Evolutionary conservation across 495 filamentous ascomycete species (phyloP), one percentile per base, ranked within the genome.

Genomic region (Cairneyella variabilis): DNA sequence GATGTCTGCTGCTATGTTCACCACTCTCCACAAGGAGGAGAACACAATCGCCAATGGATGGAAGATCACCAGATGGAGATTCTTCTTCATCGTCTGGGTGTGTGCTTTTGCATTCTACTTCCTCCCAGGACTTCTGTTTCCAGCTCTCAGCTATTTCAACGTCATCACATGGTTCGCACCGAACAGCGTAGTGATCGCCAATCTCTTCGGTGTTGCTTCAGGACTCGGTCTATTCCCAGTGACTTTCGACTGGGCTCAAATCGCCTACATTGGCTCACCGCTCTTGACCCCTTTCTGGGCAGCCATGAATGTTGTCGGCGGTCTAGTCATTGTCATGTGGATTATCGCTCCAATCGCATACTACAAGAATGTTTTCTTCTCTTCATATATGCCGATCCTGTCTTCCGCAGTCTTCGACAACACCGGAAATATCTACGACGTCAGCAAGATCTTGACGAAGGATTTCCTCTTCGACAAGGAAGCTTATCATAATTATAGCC

Each of bases 241-340:
- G 61, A 96, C 91, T 0, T 96, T 96, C 55, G 91, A 96, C 69
- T 96, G 91, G 91, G 83, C 87, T 0, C 91, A 96, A 69, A 84
- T 96, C 37, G 89, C 91, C 8, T 95, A 91, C 59, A 95, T 92
- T 55, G 88, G 88, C 11, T 93, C 88, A 25, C 91, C 91, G 0
- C 75, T 96, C 0, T 70, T 96, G 20, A 90, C 88, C 0, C 91
- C 91, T 0, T 95, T 91, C 63, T 96, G 91, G 91, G 91, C 91
- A 5, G 89, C 90, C 1, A 74, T 90, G 58, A 96, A 96, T 65
- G 89, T 95, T 20, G 83, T 96, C 45, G 85, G 84, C 21, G 90
- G 90, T 1, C 77, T 95, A 55, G 83, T 89, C 2, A 68, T 91
- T 18, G 88, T 96, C 38, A 95, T 92, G 85, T 96, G 90, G 90